Conservation (phyloP, 345 rosid genomes). For the Hibiscus trionum region DNA sequence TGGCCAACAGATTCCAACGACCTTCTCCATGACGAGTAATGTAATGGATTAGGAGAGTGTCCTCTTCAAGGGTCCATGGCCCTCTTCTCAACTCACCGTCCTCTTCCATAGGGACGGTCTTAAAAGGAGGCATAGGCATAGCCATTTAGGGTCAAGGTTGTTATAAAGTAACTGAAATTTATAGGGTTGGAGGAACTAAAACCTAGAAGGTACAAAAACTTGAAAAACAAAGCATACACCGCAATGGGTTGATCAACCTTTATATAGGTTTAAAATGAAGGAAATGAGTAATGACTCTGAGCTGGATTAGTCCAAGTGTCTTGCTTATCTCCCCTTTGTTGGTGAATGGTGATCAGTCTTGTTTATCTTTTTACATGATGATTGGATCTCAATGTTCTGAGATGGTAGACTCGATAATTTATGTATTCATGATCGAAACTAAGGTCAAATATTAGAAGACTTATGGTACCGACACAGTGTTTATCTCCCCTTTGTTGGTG, state of each 20-base stretch:
- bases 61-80: constrained; percentile 91
- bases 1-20: constrained; percentile 72
- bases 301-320: background rate
- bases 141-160: constrained; percentile 12
- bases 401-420: no score
- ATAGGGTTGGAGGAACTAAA: background rate
- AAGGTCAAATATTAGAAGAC: no score
- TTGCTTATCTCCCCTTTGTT: background rate
- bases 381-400: no score
- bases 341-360: background rate
- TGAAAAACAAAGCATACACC: background rate
- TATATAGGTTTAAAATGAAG: background rate
- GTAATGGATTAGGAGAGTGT: constrained; percentile 54
- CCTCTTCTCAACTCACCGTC: constrained; percentile 55
- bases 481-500: background rate
- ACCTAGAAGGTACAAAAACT: background rate
- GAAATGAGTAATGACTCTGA: background rate
- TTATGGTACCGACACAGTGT: no score
- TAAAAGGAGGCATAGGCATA: constrained; percentile 10
- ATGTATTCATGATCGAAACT: no score
- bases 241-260: background rate
- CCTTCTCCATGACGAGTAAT: constrained; percentile 77
- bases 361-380: no score
- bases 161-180: constrained; percentile 2
- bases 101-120: constrained; percentile 15